These are phyloP conservation scores for Chloromonas sp. DNA, from an alignment of 163 green algal genomes.

Conservation along the genomic window DNA sequence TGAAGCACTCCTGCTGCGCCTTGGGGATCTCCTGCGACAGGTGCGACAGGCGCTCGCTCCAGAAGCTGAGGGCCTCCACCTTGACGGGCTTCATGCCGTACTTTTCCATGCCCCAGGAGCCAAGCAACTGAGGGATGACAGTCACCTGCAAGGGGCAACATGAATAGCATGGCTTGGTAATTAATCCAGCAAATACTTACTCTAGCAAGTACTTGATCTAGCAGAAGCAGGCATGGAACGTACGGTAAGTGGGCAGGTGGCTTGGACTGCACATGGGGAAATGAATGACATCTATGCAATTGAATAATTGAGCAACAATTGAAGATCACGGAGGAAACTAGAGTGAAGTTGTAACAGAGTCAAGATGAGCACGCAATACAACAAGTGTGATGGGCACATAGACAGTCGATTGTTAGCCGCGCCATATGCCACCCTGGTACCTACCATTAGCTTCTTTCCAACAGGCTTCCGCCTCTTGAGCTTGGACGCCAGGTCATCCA, in stretches of 20 bases:
- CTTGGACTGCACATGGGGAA: neutral
- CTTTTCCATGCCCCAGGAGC: slow-evolving; percentile 38
- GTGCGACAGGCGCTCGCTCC: slow-evolving; percentile 2
- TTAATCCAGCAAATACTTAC: too few relatives aligned
- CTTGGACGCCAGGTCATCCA: slow-evolving; percentile 23
- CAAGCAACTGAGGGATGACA: slow-evolving; percentile 35
- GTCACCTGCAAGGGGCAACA: neutral
- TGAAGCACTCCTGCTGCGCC: slow-evolving; percentile 2
- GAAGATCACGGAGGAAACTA: too few relatives aligned
- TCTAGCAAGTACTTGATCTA: too few relatives aligned
- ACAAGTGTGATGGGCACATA: neutral
- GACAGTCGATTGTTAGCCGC: neutral
- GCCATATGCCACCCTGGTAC: neutral
- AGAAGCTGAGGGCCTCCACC: slow-evolving; percentile 48
- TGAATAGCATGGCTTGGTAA: too few relatives aligned
- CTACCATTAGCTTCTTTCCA: slow-evolving; percentile 7
- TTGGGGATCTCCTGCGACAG: slow-evolving; percentile 10
- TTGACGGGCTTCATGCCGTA: slow-evolving; percentile 52
- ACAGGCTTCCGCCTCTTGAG: slow-evolving; percentile 9
- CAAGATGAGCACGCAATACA: neutral
- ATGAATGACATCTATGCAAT: too few relatives aligned
- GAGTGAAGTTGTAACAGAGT: too few relatives aligned
- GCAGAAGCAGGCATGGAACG: too few relatives aligned
- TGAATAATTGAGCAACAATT: too few relatives aligned
- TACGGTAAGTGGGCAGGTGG: neutral